Evolutionary conservation across 2,329 filamentous ascomycete genomes (phyloP), one percentile per base, ranked within the genome.

Genomic region (Colletotrichum falcatum): DNA sequence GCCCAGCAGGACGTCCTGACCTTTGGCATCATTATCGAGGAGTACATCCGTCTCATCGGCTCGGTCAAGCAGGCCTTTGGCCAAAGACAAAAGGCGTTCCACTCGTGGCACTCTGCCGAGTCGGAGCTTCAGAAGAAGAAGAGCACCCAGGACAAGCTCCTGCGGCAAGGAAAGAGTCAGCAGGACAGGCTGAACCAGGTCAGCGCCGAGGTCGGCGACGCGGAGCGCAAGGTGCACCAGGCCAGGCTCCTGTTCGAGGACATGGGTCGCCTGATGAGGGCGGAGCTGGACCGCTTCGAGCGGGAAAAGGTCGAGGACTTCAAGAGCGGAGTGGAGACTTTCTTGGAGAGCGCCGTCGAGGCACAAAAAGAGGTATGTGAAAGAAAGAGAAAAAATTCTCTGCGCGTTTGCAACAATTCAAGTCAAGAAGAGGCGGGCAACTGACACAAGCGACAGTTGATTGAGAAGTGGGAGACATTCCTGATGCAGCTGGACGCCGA

Each of bases 221-320:
- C 94, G 3, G 96, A 99, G 84, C 89, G 94, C 75, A 95, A 94
- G 79, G 94, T 97, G 1, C 94, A 98, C 79, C 94, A 97, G 80
- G 93, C 94, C 0, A 86, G 95, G 64, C 83, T 98, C 68, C 82
- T 98, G 55, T 99, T 99, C 77, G 96, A 99, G 74, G 96, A 99
- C 78, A 98, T 99, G 95, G 96, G 96, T 18, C 88, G 94, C 16
- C 83, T 98, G 78, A 96, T 99, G 94, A 90, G 94, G 71, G 87
- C 87, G 44, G 96, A 99, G 81, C 86, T 99, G 74, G 96, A 98
- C 77, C 88, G 95, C 23, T 99, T 99, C 77, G 96, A 99, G 83
- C 89, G 89, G 76, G 96, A 99, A 82, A 99, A 99, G 85, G 96
- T 99, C 3, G 96, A 99, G 79, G 96, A 99, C 79, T 99, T 99